phyloP scores from a whole-genome alignment of 1,284 basidiomycete genomes.

The Sphaerobolus stellatus region DNA sequence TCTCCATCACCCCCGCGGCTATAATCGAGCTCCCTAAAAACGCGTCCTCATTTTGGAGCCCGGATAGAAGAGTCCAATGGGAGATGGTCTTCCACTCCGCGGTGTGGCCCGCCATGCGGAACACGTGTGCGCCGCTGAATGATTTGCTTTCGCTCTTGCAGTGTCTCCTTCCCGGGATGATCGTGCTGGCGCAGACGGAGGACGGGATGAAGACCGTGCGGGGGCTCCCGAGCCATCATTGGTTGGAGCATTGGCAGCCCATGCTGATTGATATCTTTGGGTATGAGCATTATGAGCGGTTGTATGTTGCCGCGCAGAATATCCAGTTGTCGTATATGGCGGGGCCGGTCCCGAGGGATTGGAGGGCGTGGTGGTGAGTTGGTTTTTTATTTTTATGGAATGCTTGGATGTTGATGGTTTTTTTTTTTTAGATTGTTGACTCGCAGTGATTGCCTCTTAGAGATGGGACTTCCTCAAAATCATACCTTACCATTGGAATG shows the following conservation, averaged over 20 bases:
- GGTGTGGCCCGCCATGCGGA: constrained; percentile 74
- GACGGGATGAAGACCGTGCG: constrained; percentile 70
- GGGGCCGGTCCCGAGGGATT: no score
- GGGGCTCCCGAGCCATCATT: constrained; percentile 69
- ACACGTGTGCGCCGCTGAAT: constrained; percentile 71
- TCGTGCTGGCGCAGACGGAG: constrained; percentile 75
- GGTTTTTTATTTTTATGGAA: neutral
- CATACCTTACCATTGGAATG: no score
- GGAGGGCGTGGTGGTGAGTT: constrained; percentile 4
- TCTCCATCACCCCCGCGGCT: constrained; percentile 71
- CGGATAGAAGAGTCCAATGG: constrained; percentile 79
- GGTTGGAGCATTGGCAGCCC: constrained; percentile 67
- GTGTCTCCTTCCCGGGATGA: constrained; percentile 76
- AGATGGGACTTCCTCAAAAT: no score
- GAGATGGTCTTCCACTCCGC: constrained; percentile 85
- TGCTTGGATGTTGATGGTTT: no score
- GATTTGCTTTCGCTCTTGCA: constrained; percentile 76
- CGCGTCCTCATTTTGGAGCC: constrained; percentile 79
- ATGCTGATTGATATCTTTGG: constrained; percentile 70
- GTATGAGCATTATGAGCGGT: constrained; percentile 62
- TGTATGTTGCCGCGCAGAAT: constrained; percentile 70
- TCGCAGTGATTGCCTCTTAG: no score
- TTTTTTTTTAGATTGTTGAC: no score
- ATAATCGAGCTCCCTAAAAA: constrained; percentile 70
- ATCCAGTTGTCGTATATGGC: constrained; percentile 60